Base-by-base conservation (phyloP, 768 basidiomycete genomes). In the Daedaleopsis sinensis region DNA sequence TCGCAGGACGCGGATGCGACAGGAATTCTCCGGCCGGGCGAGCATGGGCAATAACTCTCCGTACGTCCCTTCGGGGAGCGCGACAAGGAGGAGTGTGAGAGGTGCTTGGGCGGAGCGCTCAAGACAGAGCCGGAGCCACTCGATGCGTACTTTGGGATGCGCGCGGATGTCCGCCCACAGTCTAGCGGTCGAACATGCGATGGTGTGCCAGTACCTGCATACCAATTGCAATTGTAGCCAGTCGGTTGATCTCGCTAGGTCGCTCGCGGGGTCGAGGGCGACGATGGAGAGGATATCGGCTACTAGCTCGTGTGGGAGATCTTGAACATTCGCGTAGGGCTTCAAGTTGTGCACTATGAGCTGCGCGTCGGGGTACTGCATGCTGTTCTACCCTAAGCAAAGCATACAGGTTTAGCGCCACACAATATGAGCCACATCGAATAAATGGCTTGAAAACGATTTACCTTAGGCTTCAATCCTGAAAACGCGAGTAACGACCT, bases 101-200 rank as follows among this genome's bases (percentile, higher is more conserved):
- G 21, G 12, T 3, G 38, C 39, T 0, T 21, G 38, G 9, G 53
- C 19, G 9, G 38, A 39, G 8, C 53, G 53, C n/a, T 44, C 16
- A 38, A 54, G 37, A 19, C 53, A 54, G 8, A 43, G n/a, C 10
- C 16, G 53, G 12, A 54, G 38, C 53, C 53, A 54, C 19, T 54
- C 53, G 15, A 12, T n/a, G 53, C 27, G 27, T 32, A 32, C 27
- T 32, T 54, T 54, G 3, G 37, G 8, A 19, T 23, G 13, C 18
- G 42, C 53, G 42, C 42, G 42, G 39, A 54, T 54, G 19, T 42
- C 53, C n/a, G 38, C 18, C 53, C 53, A 54, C 2, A 54, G 39
- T 12, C n/a, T 7, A 7, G 38, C 16, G 19, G 23, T 16, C 5
- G 18, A 11, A n/a, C 38, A 43, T 10, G 53, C 53, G n/a, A 54